Evolutionary conservation across 345 rosid species (phyloP), one percentile per base, ranked within the genome.

Genomic region (Salix arbutifolia): DNA sequence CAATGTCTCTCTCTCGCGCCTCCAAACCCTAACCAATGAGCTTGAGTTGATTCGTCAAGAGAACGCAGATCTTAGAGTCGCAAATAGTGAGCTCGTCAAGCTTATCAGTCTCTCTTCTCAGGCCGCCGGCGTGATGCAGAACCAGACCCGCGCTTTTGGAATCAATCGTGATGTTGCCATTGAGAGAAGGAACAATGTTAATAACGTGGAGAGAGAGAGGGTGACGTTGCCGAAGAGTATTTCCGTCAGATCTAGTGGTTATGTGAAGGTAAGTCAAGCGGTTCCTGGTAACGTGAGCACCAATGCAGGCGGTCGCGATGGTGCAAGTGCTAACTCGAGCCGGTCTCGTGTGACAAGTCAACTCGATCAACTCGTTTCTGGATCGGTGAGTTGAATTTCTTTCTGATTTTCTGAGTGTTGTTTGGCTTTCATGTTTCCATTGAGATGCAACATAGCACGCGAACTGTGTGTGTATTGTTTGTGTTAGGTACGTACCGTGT

Each of bases 331-430:
- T 7, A 75, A 72, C 64, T 75, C 82, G 65, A 85, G 82, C 69
- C 73, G 84, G 35, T 87, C 81, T 4, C 83, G 82, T 72, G 13
- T 71, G 14, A 17, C 86, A 13, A 76, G 84, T 76, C 84, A 80
- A 23, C 78, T 25, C 42, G 78, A 74, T 67, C 72, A 72, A 77
- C 81, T 83, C 58, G 68, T 69, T 23, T 58, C 80, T 76, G 82
- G 76, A 71, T 75, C 86, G 84, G 94, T 91, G 73, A 82, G 80
- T 79, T 14, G 46, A 23, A 19, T 8, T 44, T 64, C 18, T 8
- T 19, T n/a, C n/a, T n/a, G n/a, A n/a, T n/a, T n/a, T n/a, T n/a
- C n/a, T 7, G 23, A 52, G 17, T 23, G 4, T 25, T 37, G 6
- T 10, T 48, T 71, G 2, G 23, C 8, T 65, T 35, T 3, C 18